phyloP scores from a whole-genome alignment of 2,329 filamentous ascomycete genomes.

The Hypoxylon sp. region DNA sequence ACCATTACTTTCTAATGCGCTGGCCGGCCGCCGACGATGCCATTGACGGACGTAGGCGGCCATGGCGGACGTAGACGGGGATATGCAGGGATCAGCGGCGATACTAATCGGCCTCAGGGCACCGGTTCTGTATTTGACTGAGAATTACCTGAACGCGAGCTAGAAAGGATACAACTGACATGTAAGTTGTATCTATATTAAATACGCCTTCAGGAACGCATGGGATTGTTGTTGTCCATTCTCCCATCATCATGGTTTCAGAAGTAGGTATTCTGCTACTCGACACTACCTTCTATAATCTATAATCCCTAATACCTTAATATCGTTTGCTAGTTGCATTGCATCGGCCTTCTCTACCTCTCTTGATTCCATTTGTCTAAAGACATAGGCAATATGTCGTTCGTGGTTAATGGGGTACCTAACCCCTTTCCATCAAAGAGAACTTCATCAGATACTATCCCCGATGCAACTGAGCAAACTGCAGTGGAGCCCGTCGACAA shows the following conservation, averaged over 20 bases:
- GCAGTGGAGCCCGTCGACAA: not conserved
- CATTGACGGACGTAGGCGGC: not conserved
- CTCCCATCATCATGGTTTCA: not conserved
- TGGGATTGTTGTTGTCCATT: not conserved
- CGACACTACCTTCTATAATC: not conserved
- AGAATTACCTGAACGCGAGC: not conserved
- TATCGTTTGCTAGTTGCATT: not conserved
- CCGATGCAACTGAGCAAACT: not conserved
- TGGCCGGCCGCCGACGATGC: no score
- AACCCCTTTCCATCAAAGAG: not conserved
- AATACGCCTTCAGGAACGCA: not conserved
- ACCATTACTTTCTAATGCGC: no score
- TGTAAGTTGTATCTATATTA: not conserved
- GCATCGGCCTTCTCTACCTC: not conserved
- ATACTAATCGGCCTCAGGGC: not conserved
- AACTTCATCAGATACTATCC: not conserved
- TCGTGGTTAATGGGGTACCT: not conserved
- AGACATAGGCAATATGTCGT: not conserved
- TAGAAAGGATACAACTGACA: not conserved
- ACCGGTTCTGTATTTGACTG: not conserved
- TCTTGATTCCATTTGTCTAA: no score
- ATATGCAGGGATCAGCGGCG: not conserved
- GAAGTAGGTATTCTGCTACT: no score
- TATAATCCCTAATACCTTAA: not conserved
- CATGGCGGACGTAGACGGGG: not conserved